Base-by-base conservation (phyloP, 306 rosid species). In the Clitoria ternatea region DNA sequence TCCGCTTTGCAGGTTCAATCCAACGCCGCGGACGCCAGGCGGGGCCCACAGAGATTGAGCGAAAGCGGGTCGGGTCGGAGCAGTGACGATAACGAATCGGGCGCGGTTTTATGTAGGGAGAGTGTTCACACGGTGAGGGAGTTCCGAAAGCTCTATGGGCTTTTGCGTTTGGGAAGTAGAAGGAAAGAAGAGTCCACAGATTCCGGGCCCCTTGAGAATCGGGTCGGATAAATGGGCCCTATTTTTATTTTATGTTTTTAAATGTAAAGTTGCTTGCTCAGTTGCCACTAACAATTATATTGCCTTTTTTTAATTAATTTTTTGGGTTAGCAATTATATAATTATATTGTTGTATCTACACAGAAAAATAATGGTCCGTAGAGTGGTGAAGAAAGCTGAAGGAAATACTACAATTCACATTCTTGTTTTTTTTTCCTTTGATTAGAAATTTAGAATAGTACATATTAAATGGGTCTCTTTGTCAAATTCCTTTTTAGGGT, bases 141-240 rank as follows among this genome's bases (percentile, higher is more conserved):
- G 85, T 87, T 89, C 17, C 44, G 93, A 40, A 94, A 89, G 11
- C 36, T 94, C 48, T 94, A 94, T 60, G 98, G 98, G 66, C 86
- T 94, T 47, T n/a, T 94, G 29, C 76, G 83, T 8, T 30, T 90
- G 80, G 97, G 97, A 1, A 89, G 94, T 10, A 61, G 88, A 62
- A 87, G 85, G 66, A 90, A 90, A 72, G 90, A 87, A 10, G 96
- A 89, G 36, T 23, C 52, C 4, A 18, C 2, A 3, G 0, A 57
- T 20, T 37, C 80, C 7, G 79, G 73, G 77, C 77, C 82, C 17
- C 15, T 61, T 5, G 87, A 83, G 12, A 83, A 78, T 19, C 52
- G 69, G 79, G 68, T 61, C 70, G 39, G 68, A n/a, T 69, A 39
- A 23, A 18, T 20, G 1, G 39, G 19, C 15, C 65, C 30, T 14